Percentiles rank a stretch among this genome's conserved stretches.
Conservation (phyloP, 768 basidiomycete genomes). For the Neoboletus subvelutipes region DNA sequence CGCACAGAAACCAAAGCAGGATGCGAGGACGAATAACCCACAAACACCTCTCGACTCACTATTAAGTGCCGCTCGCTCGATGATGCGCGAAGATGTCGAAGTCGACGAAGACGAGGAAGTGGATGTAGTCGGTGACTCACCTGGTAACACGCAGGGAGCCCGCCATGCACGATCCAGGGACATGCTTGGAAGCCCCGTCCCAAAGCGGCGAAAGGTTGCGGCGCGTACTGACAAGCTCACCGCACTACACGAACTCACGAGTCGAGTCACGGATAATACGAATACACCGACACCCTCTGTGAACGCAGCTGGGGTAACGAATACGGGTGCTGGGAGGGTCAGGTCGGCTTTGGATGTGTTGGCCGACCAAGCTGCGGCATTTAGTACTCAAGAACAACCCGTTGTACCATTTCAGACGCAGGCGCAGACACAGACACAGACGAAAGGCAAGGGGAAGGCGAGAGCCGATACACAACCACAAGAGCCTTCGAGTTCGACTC, state of each 20-base stretch:
- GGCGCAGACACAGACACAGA: neutral
- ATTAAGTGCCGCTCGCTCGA: conserved; percentile 57
- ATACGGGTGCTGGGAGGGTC: conserved; percentile 27
- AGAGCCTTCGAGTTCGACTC: conserved; percentile 1
- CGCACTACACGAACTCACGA: conserved; percentile 4
- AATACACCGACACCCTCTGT: neutral
- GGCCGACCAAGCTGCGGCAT: conserved; percentile 68
- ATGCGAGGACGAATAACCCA: conserved; percentile 27
- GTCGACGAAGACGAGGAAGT: conserved; percentile 33
- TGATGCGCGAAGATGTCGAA: conserved; percentile 43
- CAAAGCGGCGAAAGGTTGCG: conserved; percentile 38
- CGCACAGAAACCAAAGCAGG: conserved; percentile 18
- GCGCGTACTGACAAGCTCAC: conserved; percentile 11
- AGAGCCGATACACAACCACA: conserved; percentile 4
- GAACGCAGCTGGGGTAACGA: neutral
- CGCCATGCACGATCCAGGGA: conserved; percentile 30
- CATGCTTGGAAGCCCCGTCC: conserved; percentile 36
- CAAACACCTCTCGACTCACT: conserved; percentile 58
- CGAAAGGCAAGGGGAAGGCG: conserved; percentile 26
- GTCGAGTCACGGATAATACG: neutral
- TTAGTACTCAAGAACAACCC: conserved; percentile 38
- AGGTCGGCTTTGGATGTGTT: conserved; percentile 67
- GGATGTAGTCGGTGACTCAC: conserved; percentile 23
- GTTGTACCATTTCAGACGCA: conserved; percentile 1
- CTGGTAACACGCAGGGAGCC: conserved; percentile 19